Percentiles rank a stretch among this genome's conserved stretches.
Conservation (phyloP, 2,329 filamentous ascomycete genomes). For the Dactylellina sp. region DNA sequence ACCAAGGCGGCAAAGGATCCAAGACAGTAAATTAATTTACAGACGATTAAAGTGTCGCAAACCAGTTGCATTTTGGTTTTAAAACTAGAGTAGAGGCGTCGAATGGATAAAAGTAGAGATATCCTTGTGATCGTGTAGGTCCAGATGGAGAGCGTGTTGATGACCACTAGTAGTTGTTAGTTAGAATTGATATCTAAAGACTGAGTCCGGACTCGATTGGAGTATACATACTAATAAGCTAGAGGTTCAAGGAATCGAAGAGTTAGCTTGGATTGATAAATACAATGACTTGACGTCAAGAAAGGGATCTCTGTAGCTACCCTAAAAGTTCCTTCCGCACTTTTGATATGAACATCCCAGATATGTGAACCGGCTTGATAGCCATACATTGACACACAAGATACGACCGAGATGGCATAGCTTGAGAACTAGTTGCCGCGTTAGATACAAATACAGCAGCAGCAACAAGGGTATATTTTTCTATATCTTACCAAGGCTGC, state of each 20-base stretch:
- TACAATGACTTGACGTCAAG: not conserved
- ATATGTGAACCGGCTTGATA: constrained; percentile 54
- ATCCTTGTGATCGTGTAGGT: constrained; percentile 51
- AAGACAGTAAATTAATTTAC: constrained; percentile 43
- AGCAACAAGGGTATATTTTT: too few species aligned
- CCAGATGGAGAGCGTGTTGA: constrained; percentile 47
- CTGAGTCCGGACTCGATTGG: too few species aligned
- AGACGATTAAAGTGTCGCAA: constrained; percentile 44
- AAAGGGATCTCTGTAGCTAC: constrained; percentile 11
- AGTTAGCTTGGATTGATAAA: not conserved
- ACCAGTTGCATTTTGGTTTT: constrained; percentile 45
- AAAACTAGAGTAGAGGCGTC: constrained; percentile 49
- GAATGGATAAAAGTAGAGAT: constrained; percentile 45
- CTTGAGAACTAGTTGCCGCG: constrained; percentile 28
- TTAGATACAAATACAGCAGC: not conserved
- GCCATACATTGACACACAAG: constrained; percentile 34
- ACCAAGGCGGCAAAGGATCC: constrained; percentile 39
- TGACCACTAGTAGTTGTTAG: constrained; percentile 33
- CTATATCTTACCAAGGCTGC: constrained; percentile 27
- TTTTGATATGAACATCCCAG: constrained; percentile 51
- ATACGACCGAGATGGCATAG: constrained; percentile 38
- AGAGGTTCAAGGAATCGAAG: not conserved
- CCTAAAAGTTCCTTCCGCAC: constrained; percentile 45
- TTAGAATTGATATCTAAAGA: not conserved
- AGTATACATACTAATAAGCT: constrained; percentile 48